These are phyloP conservation scores for Datura wrightii DNA, from an alignment of 257 asterid genomes.

Conservation along the genomic window DNA sequence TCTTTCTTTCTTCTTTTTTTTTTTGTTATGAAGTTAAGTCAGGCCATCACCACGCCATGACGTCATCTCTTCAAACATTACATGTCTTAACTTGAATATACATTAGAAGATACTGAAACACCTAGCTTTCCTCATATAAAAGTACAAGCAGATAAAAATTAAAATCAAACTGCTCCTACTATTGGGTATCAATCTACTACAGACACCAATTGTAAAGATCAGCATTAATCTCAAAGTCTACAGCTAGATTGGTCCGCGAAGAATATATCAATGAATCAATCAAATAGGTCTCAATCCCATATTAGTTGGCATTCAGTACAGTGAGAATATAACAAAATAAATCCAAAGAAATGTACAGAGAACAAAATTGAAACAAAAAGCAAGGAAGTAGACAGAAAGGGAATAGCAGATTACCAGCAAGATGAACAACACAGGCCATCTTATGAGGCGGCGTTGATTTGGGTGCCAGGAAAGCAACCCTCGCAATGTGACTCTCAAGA, in stretches of 20 bases:
- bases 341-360: not conserved
- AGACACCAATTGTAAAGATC: conserved; percentile 20
- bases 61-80: no score
- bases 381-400: not conserved
- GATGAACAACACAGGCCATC: conserved; percentile 96
- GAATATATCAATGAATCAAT: conserved; percentile 5
- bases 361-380: not conserved
- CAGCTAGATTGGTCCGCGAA: not conserved
- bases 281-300: not conserved
- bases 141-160: not conserved
- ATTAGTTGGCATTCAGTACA: not conserved
- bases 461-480: conserved; percentile 89
- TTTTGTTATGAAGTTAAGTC: not conserved
- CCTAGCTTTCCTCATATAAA: not conserved
- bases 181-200: conserved; percentile 17
- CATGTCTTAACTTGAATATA: not conserved
- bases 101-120: not conserved
- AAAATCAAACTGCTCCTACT: conserved; percentile 18
- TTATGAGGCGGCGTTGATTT: conserved; percentile 60
- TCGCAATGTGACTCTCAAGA: conserved; percentile 80
- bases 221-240: not conserved
- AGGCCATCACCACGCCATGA: not conserved
- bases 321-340: not conserved
- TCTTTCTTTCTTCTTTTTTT: no score
- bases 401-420: conserved; percentile 67